Evolutionary conservation across 2,329 filamentous ascomycete species (phyloP).

Genomic region (Stenocarpella maydis): DNA sequence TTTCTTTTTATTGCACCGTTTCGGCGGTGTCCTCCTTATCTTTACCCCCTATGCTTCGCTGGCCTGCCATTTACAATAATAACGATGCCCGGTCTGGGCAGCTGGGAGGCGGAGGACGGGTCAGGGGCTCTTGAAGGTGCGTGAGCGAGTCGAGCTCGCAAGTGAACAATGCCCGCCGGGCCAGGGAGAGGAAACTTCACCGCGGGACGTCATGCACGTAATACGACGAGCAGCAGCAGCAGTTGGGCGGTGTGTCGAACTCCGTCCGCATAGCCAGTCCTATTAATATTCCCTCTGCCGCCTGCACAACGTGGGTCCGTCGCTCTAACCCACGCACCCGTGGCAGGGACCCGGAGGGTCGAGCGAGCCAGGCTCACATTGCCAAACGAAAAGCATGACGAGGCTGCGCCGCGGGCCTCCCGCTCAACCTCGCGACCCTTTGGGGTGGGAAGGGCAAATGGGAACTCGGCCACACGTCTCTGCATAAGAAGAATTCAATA

Average conservation of each 20-base stretch:
- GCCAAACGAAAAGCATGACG: constrained; percentile 13
- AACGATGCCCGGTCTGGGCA: not conserved
- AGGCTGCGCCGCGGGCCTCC: constrained; percentile 24
- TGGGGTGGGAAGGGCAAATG: not conserved
- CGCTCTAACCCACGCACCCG: not conserved
- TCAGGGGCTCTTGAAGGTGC: not conserved
- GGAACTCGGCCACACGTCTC: not conserved
- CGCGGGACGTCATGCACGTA: not conserved
- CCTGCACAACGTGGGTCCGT: not conserved
- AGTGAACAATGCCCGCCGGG: not conserved
- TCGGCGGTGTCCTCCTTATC: constrained; percentile 3
- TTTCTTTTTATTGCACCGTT: not conserved
- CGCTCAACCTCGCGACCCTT: constrained; percentile 23
- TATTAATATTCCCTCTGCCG: constrained; percentile 20
- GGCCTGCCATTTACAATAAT: constrained; percentile 18
- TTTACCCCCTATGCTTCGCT: constrained; percentile 3
- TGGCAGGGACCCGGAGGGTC: too few relatives aligned
- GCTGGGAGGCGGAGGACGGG: not conserved
- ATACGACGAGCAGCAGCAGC: not conserved
- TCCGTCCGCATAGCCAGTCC: not conserved
- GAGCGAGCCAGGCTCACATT: not conserved
- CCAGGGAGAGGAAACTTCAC: not conserved
- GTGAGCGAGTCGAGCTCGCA: not conserved
- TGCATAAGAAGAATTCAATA: not conserved
- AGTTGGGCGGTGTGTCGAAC: not conserved